Evolutionary conservation across 495 filamentous ascomycete genomes (phyloP).

Genomic region (Choiromyces venosus): DNA sequence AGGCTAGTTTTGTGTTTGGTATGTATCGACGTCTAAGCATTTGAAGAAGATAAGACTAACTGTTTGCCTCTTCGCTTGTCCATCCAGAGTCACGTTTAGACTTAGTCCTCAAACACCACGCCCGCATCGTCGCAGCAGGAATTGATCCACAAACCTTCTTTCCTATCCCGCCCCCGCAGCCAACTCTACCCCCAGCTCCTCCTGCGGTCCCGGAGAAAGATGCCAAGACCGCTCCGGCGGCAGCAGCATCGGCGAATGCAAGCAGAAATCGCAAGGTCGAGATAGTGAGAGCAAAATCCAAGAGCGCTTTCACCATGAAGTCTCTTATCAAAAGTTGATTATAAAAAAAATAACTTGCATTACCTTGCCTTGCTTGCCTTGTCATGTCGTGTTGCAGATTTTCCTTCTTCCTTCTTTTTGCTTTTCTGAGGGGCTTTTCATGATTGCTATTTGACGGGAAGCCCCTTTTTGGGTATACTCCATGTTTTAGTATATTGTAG

Average conservation of each 20-base stretch:
- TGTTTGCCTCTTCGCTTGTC: neutral
- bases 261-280: neutral
- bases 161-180: slow-evolving; percentile 19
- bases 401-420: neutral
- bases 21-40: neutral
- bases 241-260: neutral
- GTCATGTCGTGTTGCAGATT: neutral
- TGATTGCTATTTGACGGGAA: neutral
- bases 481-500: neutral
- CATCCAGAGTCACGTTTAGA: slow-evolving; percentile 25
- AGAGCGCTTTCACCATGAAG: slow-evolving; percentile 30
- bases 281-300: slow-evolving; percentile 30
- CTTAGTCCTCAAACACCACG: slow-evolving; percentile 30
- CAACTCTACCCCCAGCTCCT: slow-evolving; percentile 5
- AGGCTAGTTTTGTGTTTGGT: slow-evolving; percentile 26
- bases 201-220: neutral
- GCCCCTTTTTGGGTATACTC: neutral
- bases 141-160: slow-evolving; percentile 31
- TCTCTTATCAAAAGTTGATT: slow-evolving; percentile 18
- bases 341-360: too few relatives aligned
- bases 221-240: neutral
- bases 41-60: neutral
- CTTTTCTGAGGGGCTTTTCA: neutral
- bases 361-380: neutral
- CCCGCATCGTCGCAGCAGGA: slow-evolving; percentile 23